Percentiles rank a stretch among this genome's conserved stretches.
Conservation (phyloP, 192 early-diverging fungal genomes). For the Hyaloraphidium curvatum region DNA sequence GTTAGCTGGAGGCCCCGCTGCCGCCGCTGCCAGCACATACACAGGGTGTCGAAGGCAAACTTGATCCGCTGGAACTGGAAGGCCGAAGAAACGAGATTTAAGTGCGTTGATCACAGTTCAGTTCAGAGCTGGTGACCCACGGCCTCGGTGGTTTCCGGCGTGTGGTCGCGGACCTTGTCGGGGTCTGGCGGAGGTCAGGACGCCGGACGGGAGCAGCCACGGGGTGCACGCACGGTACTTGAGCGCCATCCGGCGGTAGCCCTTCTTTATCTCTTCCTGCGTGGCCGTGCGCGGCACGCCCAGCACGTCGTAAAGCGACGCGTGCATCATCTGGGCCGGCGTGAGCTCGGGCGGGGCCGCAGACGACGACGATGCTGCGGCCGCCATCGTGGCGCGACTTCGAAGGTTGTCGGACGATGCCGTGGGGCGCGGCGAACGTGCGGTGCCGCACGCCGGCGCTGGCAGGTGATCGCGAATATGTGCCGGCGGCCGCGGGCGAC, state of each 20-base stretch:
- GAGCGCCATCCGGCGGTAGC: background rate
- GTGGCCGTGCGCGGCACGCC: background rate
- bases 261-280: conserved; percentile 2
- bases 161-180: background rate
- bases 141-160: background rate
- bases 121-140: background rate
- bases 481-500: too few species aligned
- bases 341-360: too few species aligned
- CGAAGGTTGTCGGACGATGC: too few species aligned
- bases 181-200: background rate
- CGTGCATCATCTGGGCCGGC: too few species aligned
- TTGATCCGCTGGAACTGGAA: conserved; percentile 3
- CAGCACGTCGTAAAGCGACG: background rate
- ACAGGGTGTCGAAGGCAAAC: background rate
- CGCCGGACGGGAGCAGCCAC: too few species aligned
- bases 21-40: background rate
- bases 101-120: too few species aligned
- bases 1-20: background rate
- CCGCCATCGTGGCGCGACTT: too few species aligned
- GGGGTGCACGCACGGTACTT: background rate
- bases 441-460: too few species aligned
- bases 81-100: too few species aligned
- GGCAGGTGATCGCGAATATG: too few species aligned
- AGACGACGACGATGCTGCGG: too few species aligned
- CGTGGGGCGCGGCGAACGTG: too few species aligned